phyloP scores from a whole-genome alignment of 176 grass and related monocot genomes.

The Dendrocalamus sinicus region DNA sequence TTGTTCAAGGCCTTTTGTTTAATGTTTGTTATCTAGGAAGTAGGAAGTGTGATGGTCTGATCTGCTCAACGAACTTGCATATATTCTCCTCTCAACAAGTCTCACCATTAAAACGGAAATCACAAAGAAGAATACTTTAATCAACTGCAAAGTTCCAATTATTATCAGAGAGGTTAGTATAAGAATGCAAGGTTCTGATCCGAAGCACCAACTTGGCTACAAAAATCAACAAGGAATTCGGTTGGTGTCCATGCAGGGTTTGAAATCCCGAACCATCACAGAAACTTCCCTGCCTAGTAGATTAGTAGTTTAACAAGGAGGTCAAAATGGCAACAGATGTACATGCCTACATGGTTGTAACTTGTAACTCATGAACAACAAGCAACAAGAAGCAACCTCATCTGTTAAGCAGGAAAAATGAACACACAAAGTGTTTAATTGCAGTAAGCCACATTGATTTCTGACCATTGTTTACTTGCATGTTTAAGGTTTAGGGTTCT shows the following conservation, averaged over 20 bases:
- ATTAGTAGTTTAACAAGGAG: constrained; percentile 51
- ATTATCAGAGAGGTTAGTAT: constrained; percentile 47
- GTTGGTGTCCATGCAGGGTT: constrained; percentile 30
- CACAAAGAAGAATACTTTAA: constrained; percentile 33
- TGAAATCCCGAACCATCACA: constrained; percentile 35
- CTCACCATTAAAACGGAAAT: constrained; percentile 28
- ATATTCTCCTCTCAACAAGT: constrained; percentile 15
- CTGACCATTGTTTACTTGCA: constrained; percentile 8
- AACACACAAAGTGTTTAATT: not conserved
- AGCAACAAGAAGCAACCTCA: constrained; percentile 6
- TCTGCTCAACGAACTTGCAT: constrained; percentile 46
- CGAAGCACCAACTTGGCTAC: constrained; percentile 50
- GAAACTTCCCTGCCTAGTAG: constrained; percentile 49
- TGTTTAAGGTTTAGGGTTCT: not conserved
- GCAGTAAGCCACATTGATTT: not conserved
- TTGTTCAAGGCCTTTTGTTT: not conserved
- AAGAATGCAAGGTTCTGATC: constrained; percentile 39
- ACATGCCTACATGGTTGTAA: not conserved
- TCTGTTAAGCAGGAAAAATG: not conserved
- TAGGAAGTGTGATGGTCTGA: constrained; percentile 23
- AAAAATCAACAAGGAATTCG: constrained; percentile 48
- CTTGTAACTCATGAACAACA: not conserved
- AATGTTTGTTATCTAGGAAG: constrained; percentile 18
- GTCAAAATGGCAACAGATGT: constrained; percentile 48
- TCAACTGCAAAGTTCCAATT: constrained; percentile 41